Percentiles rank a stretch among this genome's conserved stretches.
phyloP scores from a whole-genome alignment of 2,329 filamentous ascomycete genomes.

The Colletotrichum tropicale region DNA sequence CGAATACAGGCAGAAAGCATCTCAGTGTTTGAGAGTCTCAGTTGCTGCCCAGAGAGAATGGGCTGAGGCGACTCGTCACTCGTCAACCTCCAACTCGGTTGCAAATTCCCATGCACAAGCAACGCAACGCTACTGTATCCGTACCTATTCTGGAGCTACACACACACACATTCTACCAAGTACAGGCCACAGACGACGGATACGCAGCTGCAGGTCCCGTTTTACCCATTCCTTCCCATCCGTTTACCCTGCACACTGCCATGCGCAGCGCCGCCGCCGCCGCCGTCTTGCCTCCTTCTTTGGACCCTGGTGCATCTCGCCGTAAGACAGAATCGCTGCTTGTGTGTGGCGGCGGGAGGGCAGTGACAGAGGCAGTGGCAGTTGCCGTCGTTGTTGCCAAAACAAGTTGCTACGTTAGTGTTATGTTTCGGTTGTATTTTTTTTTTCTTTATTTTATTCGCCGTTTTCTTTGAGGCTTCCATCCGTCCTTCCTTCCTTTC shows the following conservation, averaged over 20 bases:
- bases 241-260: not conserved
- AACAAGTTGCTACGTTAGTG: not conserved
- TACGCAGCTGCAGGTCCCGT: slow-evolving; percentile 16
- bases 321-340: not conserved
- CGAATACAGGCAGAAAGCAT: not conserved
- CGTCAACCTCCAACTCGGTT: slow-evolving; percentile 16
- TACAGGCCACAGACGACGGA: not conserved
- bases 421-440: not conserved
- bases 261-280: not conserved
- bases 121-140: not conserved
- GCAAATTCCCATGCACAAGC: not conserved
- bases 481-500: not conserved
- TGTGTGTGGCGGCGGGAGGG: slow-evolving; percentile 10
- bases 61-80: not conserved
- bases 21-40: not conserved
- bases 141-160: not conserved
- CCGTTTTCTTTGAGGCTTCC: not conserved
- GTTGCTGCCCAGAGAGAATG: not conserved
- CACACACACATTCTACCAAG: not conserved
- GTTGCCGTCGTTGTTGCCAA: slow-evolving; percentile 20
- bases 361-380: slow-evolving; percentile 42
- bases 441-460: not conserved
- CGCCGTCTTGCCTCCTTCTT: not conserved
- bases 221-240: not conserved
- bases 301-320: not conserved